Evolutionary conservation across 257 asterid genomes (phyloP).

Genomic region (Fraxinus cuspidata): DNA sequence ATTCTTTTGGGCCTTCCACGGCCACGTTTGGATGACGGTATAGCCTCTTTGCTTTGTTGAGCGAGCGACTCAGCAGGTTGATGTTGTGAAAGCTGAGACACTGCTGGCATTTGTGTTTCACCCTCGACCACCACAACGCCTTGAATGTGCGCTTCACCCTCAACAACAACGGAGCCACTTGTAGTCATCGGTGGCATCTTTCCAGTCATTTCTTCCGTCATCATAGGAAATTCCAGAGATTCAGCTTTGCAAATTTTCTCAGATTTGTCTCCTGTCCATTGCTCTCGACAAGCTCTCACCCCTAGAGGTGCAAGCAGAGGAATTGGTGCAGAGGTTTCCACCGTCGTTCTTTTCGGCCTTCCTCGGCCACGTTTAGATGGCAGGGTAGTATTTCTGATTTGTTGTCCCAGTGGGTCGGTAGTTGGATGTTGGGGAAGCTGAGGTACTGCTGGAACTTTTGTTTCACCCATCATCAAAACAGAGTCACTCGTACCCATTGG

Average conservation of each 20-base stretch:
- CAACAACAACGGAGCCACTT: slow-evolving; percentile 32
- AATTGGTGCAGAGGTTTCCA: slow-evolving; percentile 40
- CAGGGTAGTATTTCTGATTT: slow-evolving; percentile 53
- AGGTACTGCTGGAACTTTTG: slow-evolving; percentile 35
- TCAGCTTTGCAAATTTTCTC: slow-evolving; percentile 88
- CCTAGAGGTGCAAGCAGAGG: slow-evolving; percentile 17
- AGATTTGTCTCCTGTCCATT: slow-evolving; percentile 94
- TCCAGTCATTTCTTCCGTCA: slow-evolving; percentile 55
- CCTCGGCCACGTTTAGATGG: slow-evolving; percentile 95
- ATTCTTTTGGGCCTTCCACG: slow-evolving; percentile 97
- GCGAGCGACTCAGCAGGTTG: slow-evolving; percentile 37
- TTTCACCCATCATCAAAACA: slow-evolving; percentile 39
- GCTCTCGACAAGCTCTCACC: slow-evolving; percentile 97
- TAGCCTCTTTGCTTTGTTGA: slow-evolving; percentile 46
- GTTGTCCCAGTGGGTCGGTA: slow-evolving; percentile 37
- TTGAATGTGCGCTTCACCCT: slow-evolving; percentile 43
- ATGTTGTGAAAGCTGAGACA: slow-evolving; percentile 38
- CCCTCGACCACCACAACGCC: slow-evolving; percentile 32
- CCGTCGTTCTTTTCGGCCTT: slow-evolving; percentile 77
- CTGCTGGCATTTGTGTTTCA: slow-evolving; percentile 44
- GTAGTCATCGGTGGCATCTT: slow-evolving; percentile 41
- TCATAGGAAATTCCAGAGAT: slow-evolving; percentile 67
- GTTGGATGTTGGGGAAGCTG: slow-evolving; percentile 39
- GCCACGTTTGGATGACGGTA: slow-evolving; percentile 81
- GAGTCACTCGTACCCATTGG: slow-evolving; percentile 39